These are phyloP conservation scores for Barnettozyma botsteinii DNA, from an alignment of 805 yeast genomes.

Conservation along the genomic window DNA sequence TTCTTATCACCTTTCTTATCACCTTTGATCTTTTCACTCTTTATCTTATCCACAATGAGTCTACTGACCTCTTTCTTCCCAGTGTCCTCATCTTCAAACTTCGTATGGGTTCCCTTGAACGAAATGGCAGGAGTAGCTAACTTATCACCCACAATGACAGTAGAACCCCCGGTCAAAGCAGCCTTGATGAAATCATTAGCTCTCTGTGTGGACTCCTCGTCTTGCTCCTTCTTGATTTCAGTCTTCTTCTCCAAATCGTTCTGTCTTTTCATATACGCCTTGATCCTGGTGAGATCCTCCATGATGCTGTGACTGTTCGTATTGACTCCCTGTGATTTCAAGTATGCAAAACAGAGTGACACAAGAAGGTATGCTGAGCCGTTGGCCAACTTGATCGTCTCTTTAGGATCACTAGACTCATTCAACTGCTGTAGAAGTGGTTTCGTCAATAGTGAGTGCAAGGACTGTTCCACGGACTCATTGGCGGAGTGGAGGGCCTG, in stretches of 20 bases:
- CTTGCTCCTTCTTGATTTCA: constrained; percentile 9
- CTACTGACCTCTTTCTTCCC: constrained; percentile 1
- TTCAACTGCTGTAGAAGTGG: constrained; percentile 24
- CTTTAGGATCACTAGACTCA: not conserved
- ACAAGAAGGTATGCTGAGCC: constrained; percentile 45
- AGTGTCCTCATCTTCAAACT: constrained; percentile 27
- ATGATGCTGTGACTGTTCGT: constrained; percentile 56
- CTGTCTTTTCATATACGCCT: constrained; percentile 57
- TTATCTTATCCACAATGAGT: constrained; percentile 9
- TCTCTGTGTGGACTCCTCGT: constrained; percentile 29
- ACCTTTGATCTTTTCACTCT: constrained; percentile 2
- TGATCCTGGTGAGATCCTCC: constrained; percentile 61
- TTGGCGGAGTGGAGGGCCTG: constrained; percentile 33
- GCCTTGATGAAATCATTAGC: constrained; percentile 42
- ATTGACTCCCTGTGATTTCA: constrained; percentile 54
- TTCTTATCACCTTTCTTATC: constrained; percentile 3
- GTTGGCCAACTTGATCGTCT: constrained; percentile 23
- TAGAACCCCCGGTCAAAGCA: constrained; percentile 30
- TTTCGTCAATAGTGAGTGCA: constrained; percentile 31
- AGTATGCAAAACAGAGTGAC: constrained; percentile 52
- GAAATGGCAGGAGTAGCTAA: constrained; percentile 45
- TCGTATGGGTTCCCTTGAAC: constrained; percentile 51
- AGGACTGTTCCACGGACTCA: constrained; percentile 29
- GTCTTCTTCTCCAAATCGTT: constrained; percentile 25
- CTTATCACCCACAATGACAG: constrained; percentile 16